Conservation (phyloP, 371 early-diverging fungal species). For the Mortierella sp. region DNA sequence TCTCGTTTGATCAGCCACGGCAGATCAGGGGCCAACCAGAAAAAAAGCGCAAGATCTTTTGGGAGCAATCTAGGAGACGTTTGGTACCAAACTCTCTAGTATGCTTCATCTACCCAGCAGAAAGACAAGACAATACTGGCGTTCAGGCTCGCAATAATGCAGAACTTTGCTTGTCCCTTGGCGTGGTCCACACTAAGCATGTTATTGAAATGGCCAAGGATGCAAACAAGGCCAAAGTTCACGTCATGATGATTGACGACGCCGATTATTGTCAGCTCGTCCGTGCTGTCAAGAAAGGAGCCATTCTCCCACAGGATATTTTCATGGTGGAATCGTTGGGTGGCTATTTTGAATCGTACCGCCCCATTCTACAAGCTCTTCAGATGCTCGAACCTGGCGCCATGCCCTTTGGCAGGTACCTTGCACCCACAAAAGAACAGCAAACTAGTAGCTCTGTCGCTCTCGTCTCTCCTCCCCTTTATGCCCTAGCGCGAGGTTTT, state of each 20-base stretch:
- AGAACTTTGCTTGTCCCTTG: slow-evolving; percentile 47
- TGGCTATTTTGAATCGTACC: slow-evolving; percentile 61
- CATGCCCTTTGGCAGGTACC: slow-evolving; percentile 57
- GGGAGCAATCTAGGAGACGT: slow-evolving; percentile 49
- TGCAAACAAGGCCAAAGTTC: slow-evolving; percentile 20
- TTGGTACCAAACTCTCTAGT: slow-evolving; percentile 59
- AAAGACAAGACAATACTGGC: background rate
- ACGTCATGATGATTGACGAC: slow-evolving; percentile 44
- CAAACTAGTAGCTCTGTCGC: background rate
- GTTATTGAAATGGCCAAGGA: slow-evolving; percentile 33
- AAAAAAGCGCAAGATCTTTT: slow-evolving; percentile 36
- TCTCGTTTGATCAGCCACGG: slow-evolving; percentile 44
- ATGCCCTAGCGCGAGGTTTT: slow-evolving; percentile 53
- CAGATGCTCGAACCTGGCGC: slow-evolving; percentile 45
- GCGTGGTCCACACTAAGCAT: slow-evolving; percentile 50
- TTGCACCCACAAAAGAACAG: slow-evolving; percentile 44
- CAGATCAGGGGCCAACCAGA: background rate
- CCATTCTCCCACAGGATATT: slow-evolving; percentile 1
- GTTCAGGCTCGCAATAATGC: background rate
- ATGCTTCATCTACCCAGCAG: slow-evolving; percentile 49
- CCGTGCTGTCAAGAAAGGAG: background rate
- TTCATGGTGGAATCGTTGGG: slow-evolving; percentile 59
- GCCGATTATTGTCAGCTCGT: slow-evolving; percentile 24
- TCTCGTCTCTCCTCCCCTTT: slow-evolving; percentile 42
- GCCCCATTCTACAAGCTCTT: slow-evolving; percentile 59